Percentiles rank a stretch among this genome's conserved stretches.
Evolutionary conservation across 2,329 filamentous ascomycete species (phyloP).

Genomic region (Phialophora expanda): DNA sequence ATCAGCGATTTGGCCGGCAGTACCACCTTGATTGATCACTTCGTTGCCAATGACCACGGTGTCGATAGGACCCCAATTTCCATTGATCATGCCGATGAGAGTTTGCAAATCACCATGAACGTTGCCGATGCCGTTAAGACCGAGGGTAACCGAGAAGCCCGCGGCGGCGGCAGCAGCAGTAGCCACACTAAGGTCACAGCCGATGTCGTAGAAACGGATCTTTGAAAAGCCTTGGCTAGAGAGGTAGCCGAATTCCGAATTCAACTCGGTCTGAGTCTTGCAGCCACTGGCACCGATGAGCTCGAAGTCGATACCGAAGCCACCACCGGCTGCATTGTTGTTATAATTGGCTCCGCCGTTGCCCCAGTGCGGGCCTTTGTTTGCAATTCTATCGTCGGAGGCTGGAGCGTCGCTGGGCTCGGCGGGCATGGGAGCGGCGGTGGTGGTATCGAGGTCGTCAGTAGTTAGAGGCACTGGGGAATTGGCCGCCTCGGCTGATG

Average conservation of each 20-base stretch:
- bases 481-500: constrained; percentile 29
- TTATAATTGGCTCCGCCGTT: constrained; percentile 7
- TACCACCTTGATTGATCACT: constrained; percentile 68
- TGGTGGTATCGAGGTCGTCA: constrained; percentile 20
- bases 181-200: constrained; percentile 71
- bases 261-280: constrained; percentile 68
- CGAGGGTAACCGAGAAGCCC: constrained; percentile 73
- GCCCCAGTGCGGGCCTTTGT: constrained; percentile 8
- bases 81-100: constrained; percentile 64
- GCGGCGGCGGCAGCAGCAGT: constrained; percentile 67
- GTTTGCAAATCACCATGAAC: constrained; percentile 63
- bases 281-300: constrained; percentile 66
- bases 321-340: constrained; percentile 31
- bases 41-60: constrained; percentile 83
- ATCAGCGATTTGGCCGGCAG: constrained; percentile 60
- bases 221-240: constrained; percentile 62
- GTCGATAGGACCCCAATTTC: constrained; percentile 71
- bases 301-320: constrained; percentile 62
- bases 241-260: constrained; percentile 65
- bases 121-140: constrained; percentile 69
- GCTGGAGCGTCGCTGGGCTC: constrained; percentile 3
- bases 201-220: constrained; percentile 78
- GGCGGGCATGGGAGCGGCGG: constrained; percentile 38
- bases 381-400: neutral
- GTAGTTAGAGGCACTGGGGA: constrained; percentile 25